Evolutionary conservation across 2,329 filamentous ascomycete genomes (phyloP).

Genomic region (Ophidiomyces ophidiicola): DNA sequence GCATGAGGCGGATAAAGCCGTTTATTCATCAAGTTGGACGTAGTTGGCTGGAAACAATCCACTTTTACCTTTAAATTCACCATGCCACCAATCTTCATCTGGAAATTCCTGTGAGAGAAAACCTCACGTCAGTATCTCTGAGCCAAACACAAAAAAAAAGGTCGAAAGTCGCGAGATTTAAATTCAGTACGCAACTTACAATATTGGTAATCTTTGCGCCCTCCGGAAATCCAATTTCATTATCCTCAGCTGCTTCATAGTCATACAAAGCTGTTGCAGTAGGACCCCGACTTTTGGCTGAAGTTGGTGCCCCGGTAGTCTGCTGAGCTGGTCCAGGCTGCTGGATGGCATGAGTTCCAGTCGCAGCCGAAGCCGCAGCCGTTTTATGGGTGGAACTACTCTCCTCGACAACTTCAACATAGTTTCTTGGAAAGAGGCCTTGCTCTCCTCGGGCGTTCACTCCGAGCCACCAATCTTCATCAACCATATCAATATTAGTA

Average conservation of each 20-base stretch:
- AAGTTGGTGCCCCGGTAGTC: constrained; percentile 27
- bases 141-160: not conserved
- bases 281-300: constrained; percentile 34
- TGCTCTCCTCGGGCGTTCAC: constrained; percentile 72
- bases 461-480: constrained; percentile 98
- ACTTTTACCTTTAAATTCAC: constrained; percentile 62
- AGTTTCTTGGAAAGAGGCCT: constrained; percentile 93
- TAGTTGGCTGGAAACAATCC: constrained; percentile 64
- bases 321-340: constrained; percentile 18
- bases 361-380: constrained; percentile 24
- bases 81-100: constrained; percentile 98
- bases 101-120: constrained; percentile 60
- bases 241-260: constrained; percentile 94
- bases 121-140: not conserved
- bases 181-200: constrained; percentile 42
- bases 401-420: constrained; percentile 72
- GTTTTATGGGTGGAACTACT: constrained; percentile 30
- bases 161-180: not conserved
- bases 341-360: constrained; percentile 29
- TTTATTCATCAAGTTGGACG: constrained; percentile 32
- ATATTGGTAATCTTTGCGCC: constrained; percentile 69
- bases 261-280: constrained; percentile 84
- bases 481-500: constrained; percentile 90
- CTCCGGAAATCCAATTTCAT: constrained; percentile 75
- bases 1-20: not conserved